A percentile compares a stretch with the other conserved stretches of the same genome.
These are phyloP conservation scores for Xylariaceae sp. DNA, from an alignment of 2,329 filamentous ascomycete genomes.

Conservation along the genomic window DNA sequence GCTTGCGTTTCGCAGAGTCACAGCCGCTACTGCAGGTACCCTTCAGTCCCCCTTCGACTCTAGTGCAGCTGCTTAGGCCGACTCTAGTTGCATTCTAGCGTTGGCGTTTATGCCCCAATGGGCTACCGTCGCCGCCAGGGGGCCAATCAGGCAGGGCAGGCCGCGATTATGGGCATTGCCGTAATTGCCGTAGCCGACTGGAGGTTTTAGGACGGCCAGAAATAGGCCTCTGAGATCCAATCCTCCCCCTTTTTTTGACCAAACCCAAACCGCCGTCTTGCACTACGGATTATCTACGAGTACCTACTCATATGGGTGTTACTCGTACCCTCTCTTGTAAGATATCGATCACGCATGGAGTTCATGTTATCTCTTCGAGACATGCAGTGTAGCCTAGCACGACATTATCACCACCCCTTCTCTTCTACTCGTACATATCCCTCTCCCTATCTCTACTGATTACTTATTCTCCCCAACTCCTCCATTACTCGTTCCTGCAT, in stretches of 20 bases:
- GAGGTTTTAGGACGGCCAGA: neutral
- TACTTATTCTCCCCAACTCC: neutral
- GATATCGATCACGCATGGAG: too few species aligned
- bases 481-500: too few species aligned
- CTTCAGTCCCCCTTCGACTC: neutral
- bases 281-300: too few species aligned
- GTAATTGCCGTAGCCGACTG: neutral
- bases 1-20: neutral
- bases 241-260: too few species aligned
- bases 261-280: too few species aligned
- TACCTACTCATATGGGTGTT: too few species aligned
- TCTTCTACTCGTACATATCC: too few species aligned
- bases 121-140: neutral
- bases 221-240: too few species aligned
- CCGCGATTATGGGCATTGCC: neutral
- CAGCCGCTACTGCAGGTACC: conserved; percentile 18
- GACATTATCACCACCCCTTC: neutral
- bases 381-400: neutral
- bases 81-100: too few species aligned
- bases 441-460: neutral
- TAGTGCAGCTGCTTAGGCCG: neutral
- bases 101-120: too few species aligned
- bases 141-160: conserved; percentile 7
- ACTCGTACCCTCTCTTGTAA: too few species aligned
- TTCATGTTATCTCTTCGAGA: too few species aligned